Evolutionary conservation across 768 basidiomycete genomes (phyloP), one percentile per base, ranked within the genome.

Genomic region (Mycena galopus): DNA sequence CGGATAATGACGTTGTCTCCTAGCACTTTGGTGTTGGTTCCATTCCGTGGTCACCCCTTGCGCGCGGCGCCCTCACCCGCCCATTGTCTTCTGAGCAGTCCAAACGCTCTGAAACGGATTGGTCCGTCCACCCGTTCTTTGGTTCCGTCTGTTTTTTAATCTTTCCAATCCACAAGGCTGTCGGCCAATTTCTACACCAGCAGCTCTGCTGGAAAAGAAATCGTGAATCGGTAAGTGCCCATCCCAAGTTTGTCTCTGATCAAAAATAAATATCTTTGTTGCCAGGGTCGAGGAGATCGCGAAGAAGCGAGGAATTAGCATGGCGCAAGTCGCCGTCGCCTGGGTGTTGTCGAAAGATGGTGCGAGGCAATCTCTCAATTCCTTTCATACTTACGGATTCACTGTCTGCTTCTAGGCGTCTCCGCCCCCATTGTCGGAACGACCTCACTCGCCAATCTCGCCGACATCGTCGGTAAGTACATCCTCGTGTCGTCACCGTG

Each of bases 251-350:
- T 42, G 2, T 2, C 19, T 14, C 14, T 12, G 6, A 12, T 35
- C 6, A 35, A 35, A 6, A n/a, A n/a, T n/a, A n/a, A n/a, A n/a
- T n/a, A n/a, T n/a, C 6, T 12, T 25, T 27, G 29, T 55, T 61
- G n/a, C n/a, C n/a, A 83, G 86, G 11, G 83, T 90, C 62, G 86
- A 88, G 70, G 79, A 84, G 69, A 74, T 89, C 29, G 86, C 88
- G 9, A 85, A 86, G 75, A 81, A 84, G 58, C 82, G 81, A n/a
- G 82, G 81, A 3, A 76, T 84, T 8, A 81, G 79, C 25, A 89
- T 90, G 88, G 86, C 86, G 2, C 85, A 86, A 64, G 80, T 86
- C 12, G 82, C 85, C 7, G 65, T 86, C n/a, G 86, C 86, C 2
- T 88, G 87, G 87, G 78, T 78, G 0, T 65, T 85, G 47, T 56